These are phyloP conservation scores for Trichoderma sp. DNA, from an alignment of 2,329 filamentous ascomycete genomes.

Conservation along the genomic window DNA sequence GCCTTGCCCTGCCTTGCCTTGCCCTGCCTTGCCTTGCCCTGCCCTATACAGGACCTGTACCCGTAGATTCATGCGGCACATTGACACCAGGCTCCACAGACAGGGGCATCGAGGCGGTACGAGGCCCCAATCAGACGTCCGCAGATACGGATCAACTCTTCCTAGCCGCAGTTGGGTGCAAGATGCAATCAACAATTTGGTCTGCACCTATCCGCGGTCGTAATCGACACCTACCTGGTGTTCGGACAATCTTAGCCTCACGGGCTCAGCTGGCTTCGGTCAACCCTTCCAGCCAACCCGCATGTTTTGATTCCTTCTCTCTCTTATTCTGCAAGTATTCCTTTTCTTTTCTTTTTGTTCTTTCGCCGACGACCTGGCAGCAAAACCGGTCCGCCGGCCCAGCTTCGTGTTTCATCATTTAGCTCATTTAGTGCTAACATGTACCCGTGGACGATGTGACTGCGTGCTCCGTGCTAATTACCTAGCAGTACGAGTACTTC, in stretches of 20 bases:
- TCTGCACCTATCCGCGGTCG: conserved; percentile 15
- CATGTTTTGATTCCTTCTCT: not conserved
- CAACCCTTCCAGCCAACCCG: not conserved
- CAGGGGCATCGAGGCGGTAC: conserved; percentile 3
- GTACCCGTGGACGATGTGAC: not conserved
- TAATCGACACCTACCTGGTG: conserved; percentile 5
- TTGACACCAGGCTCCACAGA: not conserved
- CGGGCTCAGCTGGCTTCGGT: conserved; percentile 12
- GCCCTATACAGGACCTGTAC: not conserved
- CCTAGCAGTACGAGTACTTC: not conserved
- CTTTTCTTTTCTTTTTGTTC: not conserved
- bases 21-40: not conserved
- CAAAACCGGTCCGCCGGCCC: conserved; percentile 1
- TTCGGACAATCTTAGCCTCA: not conserved
- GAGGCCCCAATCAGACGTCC: conserved; percentile 1
- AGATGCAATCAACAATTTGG: conserved; percentile 12
- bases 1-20: not conserved
- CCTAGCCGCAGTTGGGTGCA: conserved; percentile 11
- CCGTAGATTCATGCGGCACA: conserved; percentile 10
- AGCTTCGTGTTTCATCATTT: conserved; percentile 23
- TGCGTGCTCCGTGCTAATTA: not conserved
- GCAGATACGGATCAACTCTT: not conserved
- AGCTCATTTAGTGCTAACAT: not conserved
- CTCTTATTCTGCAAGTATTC: not conserved
- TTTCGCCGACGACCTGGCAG: not conserved